These are phyloP conservation scores for Parmelia sp. DNA, from an alignment of 495 filamentous ascomycete genomes.

Conservation along the genomic window DNA sequence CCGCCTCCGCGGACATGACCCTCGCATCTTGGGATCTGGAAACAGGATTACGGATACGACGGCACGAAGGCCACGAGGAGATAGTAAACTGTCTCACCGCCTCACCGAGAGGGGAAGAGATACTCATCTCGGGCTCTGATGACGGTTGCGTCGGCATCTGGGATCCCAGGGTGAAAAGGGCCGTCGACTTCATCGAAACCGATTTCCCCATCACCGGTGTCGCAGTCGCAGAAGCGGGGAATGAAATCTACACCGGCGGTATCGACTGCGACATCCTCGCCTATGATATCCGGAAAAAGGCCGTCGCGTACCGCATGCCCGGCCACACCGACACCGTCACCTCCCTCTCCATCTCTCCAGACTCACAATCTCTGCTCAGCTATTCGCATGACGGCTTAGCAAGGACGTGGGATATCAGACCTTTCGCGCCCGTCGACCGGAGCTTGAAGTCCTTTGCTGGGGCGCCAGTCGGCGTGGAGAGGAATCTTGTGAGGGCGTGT, in stretches of 20 bases:
- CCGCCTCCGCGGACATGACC: slow-evolving; percentile 86
- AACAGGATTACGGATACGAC: slow-evolving; percentile 76
- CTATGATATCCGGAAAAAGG: slow-evolving; percentile 92
- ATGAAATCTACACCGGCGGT: slow-evolving; percentile 89
- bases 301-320: slow-evolving; percentile 74
- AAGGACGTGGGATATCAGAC: slow-evolving; percentile 91
- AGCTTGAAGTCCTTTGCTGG: slow-evolving; percentile 83
- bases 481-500: slow-evolving; percentile 84
- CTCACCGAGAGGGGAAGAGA: slow-evolving; percentile 78
- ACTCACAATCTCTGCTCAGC: slow-evolving; percentile 82
- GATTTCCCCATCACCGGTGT: slow-evolving; percentile 91
- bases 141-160: slow-evolving; percentile 93
- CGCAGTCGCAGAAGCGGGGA: slow-evolving; percentile 83
- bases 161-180: slow-evolving; percentile 90
- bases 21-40: slow-evolving; percentile 93
- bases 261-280: slow-evolving; percentile 98
- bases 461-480: slow-evolving; percentile 78
- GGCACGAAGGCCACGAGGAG: slow-evolving; percentile 90
- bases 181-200: slow-evolving; percentile 79
- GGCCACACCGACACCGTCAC: slow-evolving; percentile 92
- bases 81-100: slow-evolving; percentile 86
- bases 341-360: slow-evolving; percentile 81
- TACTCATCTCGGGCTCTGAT: slow-evolving; percentile 82
- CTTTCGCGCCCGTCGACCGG: slow-evolving; percentile 83
- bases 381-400: slow-evolving; percentile 92